Evolutionary conservation across 176 grass and related monocot species (phyloP), one percentile per base, ranked within the genome.

Genomic region (Chloris gayana): DNA sequence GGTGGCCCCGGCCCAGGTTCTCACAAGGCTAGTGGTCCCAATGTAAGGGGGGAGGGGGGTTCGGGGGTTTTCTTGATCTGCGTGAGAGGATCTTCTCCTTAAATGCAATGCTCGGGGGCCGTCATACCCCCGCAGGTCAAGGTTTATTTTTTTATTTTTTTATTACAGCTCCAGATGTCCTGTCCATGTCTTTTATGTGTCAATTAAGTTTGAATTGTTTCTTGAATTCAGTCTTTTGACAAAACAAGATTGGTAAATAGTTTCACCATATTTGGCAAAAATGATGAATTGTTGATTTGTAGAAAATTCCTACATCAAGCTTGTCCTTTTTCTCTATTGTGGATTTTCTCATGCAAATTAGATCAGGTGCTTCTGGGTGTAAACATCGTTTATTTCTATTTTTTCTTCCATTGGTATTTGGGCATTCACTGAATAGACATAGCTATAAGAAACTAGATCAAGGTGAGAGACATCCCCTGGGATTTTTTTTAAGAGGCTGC

Each of bases 161-260:
- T n/a, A 56, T 22, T 6, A n/a, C 51, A 56, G 51, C 51, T 56
- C 51, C 51, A n/a, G 5, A 56, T 56, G 18, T 56, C 22, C 51
- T n/a, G 29, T 22, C 24, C 67, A 44, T 35, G 6, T 69, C 27
- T n/a, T n/a, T 62, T 78, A 10, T 72, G 45, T 53, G 22, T 77
- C 22, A 31, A 60, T 46, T 78, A 76, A 62, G n/a, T 51, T 73
- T 75, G 27, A 29, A 37, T 60, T 76, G 30, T 67, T 33, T 70
- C 53, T 63, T 73, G 47, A 61, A 79, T 13, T 21, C 42, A 32
- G 38, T 78, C 14, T 77, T 70, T 84, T 60, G 21, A 49, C 50
- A 19, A 84, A 68, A 84, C 4, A 12, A 35, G 14, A 21, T 3
- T 68, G 73, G 47, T 4, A 76, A 42, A 70, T 17, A 47, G 39